Conservation (phyloP, 192 early-diverging fungal species). For the Dissophora globulifera region DNA sequence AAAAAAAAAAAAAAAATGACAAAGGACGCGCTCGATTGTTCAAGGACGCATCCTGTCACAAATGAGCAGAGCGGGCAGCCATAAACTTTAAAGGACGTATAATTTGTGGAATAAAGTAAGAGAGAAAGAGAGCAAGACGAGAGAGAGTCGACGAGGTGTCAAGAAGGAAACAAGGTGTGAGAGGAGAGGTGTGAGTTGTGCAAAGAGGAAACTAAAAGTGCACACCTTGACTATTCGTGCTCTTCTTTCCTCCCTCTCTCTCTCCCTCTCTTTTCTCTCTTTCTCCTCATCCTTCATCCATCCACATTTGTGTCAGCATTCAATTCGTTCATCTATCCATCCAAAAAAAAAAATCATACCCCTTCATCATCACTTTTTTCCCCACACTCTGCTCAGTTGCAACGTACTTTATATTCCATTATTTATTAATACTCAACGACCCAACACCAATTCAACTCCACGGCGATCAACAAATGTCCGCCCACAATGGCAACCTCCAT, state of each 20-base stretch:
- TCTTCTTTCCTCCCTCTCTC: constrained; percentile 9
- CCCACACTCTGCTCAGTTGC: neutral
- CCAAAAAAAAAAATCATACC: neutral
- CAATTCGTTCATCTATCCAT: neutral
- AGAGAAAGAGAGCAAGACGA: neutral
- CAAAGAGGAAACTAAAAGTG: neutral
- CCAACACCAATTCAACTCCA: too few relatives aligned
- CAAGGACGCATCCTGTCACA: too few relatives aligned
- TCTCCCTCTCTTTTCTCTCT: constrained; percentile 3
- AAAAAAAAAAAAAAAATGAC: too few relatives aligned
- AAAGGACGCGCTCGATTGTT: too few relatives aligned
- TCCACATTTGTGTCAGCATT: neutral
- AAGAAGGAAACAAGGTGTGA: too few relatives aligned
- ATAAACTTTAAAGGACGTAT: too few relatives aligned
- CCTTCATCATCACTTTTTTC: neutral
- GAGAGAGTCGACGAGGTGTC: too few relatives aligned
- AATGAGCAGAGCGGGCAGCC: too few relatives aligned
- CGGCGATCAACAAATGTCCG: constrained; percentile 10
- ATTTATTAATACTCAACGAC: too few relatives aligned
- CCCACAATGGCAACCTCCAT: too few relatives aligned
- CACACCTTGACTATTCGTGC: neutral
- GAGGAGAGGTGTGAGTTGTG: neutral
- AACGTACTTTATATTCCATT: too few relatives aligned
- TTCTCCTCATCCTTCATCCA: neutral
- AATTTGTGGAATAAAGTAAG: too few relatives aligned